Conservation (phyloP, 2,329 filamentous ascomycete species). For the Pyrenophora teres region DNA sequence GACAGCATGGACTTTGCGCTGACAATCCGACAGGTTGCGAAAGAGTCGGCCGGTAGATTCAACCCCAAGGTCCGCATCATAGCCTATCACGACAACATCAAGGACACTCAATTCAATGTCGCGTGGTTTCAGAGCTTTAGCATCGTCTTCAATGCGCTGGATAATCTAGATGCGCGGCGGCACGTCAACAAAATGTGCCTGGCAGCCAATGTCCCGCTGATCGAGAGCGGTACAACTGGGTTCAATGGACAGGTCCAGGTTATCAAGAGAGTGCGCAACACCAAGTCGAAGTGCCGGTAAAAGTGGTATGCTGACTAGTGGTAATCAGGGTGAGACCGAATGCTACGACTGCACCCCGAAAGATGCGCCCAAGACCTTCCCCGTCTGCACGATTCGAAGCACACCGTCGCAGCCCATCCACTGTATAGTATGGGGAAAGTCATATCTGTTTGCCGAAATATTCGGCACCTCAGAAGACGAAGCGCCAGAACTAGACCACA, state of each 20-base stretch:
- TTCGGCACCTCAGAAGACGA: conserved; percentile 92
- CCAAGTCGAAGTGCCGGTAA: background rate
- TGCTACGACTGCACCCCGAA: conserved; percentile 96
- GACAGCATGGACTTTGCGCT: conserved; percentile 19
- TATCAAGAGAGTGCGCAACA: conserved; percentile 71
- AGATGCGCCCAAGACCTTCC: conserved; percentile 87
- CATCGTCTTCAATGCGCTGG: conserved; percentile 93
- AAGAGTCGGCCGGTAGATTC: conserved; percentile 87
- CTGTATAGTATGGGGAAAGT: conserved; percentile 98
- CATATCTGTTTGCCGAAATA: conserved; percentile 91
- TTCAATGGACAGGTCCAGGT: conserved; percentile 98
- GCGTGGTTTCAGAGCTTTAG: conserved; percentile 84
- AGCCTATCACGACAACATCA: conserved; percentile 94
- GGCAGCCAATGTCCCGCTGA: conserved; percentile 83
- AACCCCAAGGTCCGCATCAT: conserved; percentile 86
- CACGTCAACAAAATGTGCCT: conserved; percentile 99
- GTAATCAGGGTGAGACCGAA: conserved; percentile 71
- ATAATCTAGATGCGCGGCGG: conserved; percentile 90
- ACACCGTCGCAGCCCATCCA: conserved; percentile 96
- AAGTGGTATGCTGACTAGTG: conserved; percentile 5
- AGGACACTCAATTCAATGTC: conserved; percentile 82
- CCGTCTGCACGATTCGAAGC: conserved; percentile 95
- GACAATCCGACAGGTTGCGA: conserved; percentile 70
- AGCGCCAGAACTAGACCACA: conserved; percentile 75
- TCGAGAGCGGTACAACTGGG: conserved; percentile 96